Conservation (phyloP, 495 filamentous ascomycete species). For the Rusavskia elegans region DNA sequence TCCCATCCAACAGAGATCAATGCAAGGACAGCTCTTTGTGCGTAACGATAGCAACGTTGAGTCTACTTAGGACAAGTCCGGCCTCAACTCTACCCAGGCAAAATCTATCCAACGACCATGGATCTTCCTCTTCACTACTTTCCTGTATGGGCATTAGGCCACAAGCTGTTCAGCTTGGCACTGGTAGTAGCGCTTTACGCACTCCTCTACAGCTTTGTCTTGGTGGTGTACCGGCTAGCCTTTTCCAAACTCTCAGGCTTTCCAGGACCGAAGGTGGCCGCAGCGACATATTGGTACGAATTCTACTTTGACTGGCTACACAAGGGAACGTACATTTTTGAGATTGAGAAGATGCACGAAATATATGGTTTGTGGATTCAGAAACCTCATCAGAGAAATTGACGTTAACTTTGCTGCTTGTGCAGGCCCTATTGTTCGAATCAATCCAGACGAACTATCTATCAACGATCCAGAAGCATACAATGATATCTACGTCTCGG, state of each 20-base stretch:
- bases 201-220: neutral
- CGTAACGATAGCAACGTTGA: too few species aligned
- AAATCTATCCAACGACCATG: too few species aligned
- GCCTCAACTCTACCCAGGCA: too few species aligned
- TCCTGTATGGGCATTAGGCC: too few species aligned
- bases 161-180: too few species aligned
- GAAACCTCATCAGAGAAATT: neutral
- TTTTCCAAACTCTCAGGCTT: conserved; percentile 4
- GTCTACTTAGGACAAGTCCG: too few species aligned
- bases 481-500: conserved; percentile 10
- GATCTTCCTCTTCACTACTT: too few species aligned
- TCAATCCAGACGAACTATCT: conserved; percentile 8
- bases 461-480: conserved; percentile 6
- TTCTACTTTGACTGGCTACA: conserved; percentile 7
- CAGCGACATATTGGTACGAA: conserved; percentile 11
- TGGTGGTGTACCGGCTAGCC: conserved; percentile 6
- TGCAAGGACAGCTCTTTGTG: too few species aligned
- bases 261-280: conserved; percentile 10
- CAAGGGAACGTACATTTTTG: conserved; percentile 5
- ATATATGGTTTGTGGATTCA: conserved; percentile 6
- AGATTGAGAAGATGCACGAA: conserved; percentile 9
- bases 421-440: conserved; percentile 8
- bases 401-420: neutral
- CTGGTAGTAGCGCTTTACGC: too few species aligned
- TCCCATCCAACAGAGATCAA: too few species aligned